A percentile compares a stretch with the other conserved stretches of the same genome.
These are phyloP conservation scores for Calocera cornea DNA, from an alignment of 768 basidiomycete genomes.

Conservation along the genomic window DNA sequence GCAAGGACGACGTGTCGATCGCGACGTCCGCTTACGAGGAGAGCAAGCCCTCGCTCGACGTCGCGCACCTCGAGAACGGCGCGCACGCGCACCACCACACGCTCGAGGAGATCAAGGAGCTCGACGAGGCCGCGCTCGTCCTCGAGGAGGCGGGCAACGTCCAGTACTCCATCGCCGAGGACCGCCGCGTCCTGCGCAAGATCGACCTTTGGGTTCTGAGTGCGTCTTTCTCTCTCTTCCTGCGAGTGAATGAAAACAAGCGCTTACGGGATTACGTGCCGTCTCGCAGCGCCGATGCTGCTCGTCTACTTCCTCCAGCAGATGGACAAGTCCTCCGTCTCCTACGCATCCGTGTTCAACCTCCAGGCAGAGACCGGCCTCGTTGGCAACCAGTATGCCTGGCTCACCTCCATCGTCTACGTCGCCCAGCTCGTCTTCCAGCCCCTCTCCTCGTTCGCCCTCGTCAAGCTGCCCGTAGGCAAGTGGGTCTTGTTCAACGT, in stretches of 20 bases:
- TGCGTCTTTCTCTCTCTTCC: not conserved
- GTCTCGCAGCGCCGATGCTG: slow-evolving; percentile 16
- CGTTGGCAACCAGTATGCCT: slow-evolving; percentile 32
- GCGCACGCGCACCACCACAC: not conserved
- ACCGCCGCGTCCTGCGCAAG: slow-evolving; percentile 26
- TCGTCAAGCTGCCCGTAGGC: slow-evolving; percentile 31
- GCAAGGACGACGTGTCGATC: not conserved
- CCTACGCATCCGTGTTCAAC: slow-evolving; percentile 36
- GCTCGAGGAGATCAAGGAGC: slow-evolving; percentile 15
- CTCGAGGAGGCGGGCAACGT: slow-evolving; percentile 19
- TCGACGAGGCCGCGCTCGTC: slow-evolving; percentile 25
- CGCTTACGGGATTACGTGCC: too few relatives aligned
- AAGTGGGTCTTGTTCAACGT: slow-evolving; percentile 17
- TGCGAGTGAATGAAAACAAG: not conserved
- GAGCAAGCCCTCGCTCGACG: not conserved
- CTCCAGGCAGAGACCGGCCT: slow-evolving; percentile 27
- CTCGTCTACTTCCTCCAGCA: slow-evolving; percentile 32
- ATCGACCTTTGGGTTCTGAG: slow-evolving; percentile 29
- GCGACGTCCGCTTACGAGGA: not conserved
- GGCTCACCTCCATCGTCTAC: slow-evolving; percentile 34
- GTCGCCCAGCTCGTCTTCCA: slow-evolving; percentile 35
- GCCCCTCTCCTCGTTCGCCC: slow-evolving; percentile 31
- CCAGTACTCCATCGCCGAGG: slow-evolving; percentile 24
- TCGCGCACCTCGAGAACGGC: not conserved
- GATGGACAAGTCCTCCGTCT: slow-evolving; percentile 36